A percentile compares a stretch with the other conserved stretches of the same genome.
These are phyloP conservation scores for Paramecium octaurelia DNA, from an alignment of 73 alveolate species.

Conservation along the genomic window DNA sequence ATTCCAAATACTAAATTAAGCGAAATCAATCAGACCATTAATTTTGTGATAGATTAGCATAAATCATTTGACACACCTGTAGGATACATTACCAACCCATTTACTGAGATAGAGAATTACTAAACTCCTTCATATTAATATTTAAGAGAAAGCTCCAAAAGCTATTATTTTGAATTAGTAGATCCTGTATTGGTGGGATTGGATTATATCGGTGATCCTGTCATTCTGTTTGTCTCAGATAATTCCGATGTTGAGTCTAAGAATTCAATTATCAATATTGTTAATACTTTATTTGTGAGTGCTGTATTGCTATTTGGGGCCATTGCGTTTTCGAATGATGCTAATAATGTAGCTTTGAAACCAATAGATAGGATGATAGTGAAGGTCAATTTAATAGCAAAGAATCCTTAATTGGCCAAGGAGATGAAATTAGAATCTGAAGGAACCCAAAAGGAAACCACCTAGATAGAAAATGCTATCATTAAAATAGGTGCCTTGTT, in stretches of 20 bases:
- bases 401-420: slow-evolving; percentile 72
- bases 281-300: slow-evolving; percentile 70
- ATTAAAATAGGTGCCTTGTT: slow-evolving; percentile 88
- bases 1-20: not conserved
- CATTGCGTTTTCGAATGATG: slow-evolving; percentile 78
- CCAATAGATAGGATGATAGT: slow-evolving; percentile 87
- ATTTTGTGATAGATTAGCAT: slow-evolving; percentile 3
- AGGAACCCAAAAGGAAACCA: slow-evolving; percentile 77
- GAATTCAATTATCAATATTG: not conserved
- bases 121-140: not conserved
- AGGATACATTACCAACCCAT: not conserved
- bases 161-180: not conserved
- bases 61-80: not conserved
- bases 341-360: slow-evolving; percentile 74
- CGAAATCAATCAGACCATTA: not conserved
- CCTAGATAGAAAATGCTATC: slow-evolving; percentile 95
- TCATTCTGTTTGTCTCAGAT: slow-evolving; percentile 13
- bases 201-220: not conserved
- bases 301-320: slow-evolving; percentile 71
- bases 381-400: slow-evolving; percentile 74
- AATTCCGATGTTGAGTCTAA: not conserved
- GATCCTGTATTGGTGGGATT: not conserved
- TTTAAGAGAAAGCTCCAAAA: not conserved
- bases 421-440: slow-evolving; percentile 54
- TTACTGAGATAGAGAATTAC: not conserved